Percentiles rank a stretch among this genome's conserved stretches.
These are phyloP conservation scores for Phytophthora litchii DNA, from an alignment of 352 stramenopile species.

Conservation along the genomic window DNA sequence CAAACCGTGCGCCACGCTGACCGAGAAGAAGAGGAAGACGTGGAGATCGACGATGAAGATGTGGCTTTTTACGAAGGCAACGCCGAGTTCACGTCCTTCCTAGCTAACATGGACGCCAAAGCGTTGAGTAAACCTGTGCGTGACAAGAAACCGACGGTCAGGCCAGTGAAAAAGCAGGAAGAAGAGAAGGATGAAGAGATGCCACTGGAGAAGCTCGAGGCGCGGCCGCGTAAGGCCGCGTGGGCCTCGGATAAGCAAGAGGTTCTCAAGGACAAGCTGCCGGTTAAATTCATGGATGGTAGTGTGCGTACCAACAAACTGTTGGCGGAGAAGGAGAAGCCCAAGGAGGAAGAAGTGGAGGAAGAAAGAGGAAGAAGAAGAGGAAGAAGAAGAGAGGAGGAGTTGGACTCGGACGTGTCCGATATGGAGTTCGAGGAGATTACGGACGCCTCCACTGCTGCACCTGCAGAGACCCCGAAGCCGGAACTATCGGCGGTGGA, in stretches of 20 bases:
- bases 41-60: slow-evolving; percentile 79
- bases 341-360: slow-evolving; percentile 34
- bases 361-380: slow-evolving; percentile 43
- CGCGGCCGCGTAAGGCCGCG: slow-evolving; percentile 59
- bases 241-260: slow-evolving; percentile 66
- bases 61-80: slow-evolving; percentile 83
- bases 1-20: slow-evolving; percentile 12
- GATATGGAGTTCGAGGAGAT: slow-evolving; percentile 88
- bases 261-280: slow-evolving; percentile 73
- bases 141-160: slow-evolving; percentile 46
- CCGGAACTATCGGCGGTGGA: slow-evolving; percentile 53
- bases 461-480: slow-evolving; percentile 5
- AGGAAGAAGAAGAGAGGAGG: slow-evolving; percentile 49
- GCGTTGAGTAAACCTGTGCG: slow-evolving; percentile 52
- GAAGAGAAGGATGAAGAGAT: slow-evolving; percentile 47
- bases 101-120: slow-evolving; percentile 82
- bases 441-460: slow-evolving; percentile 29
- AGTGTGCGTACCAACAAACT: slow-evolving; percentile 80
- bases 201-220: slow-evolving; percentile 82
- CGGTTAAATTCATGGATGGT: slow-evolving; percentile 89
- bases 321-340: slow-evolving; percentile 47
- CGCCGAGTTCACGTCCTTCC: slow-evolving; percentile 69
- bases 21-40: slow-evolving; percentile 49
- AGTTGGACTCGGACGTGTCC: slow-evolving; percentile 70
- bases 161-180: slow-evolving; percentile 37